A percentile compares a stretch with the other conserved stretches of the same genome.
These are phyloP conservation scores for Avicennia marina DNA, from an alignment of 257 asterid genomes.

Conservation along the genomic window DNA sequence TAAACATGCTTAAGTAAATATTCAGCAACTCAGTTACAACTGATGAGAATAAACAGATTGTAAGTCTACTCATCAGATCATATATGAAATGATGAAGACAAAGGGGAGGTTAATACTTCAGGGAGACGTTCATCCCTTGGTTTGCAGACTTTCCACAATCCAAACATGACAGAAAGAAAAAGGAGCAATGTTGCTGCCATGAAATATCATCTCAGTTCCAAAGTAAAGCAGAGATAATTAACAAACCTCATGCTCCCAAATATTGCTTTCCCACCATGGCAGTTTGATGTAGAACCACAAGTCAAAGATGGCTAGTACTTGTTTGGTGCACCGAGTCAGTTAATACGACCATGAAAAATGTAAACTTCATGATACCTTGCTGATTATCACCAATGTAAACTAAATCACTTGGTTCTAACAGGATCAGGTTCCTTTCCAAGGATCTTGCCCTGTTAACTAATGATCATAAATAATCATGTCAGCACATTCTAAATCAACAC, in stretches of 20 bases:
- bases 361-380: background rate
- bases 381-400: no score
- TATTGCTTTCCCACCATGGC: constrained; percentile 70
- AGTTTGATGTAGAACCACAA: constrained; percentile 57
- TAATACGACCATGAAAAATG: constrained; percentile 7
- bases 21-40: no score
- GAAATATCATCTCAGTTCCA: constrained; percentile 18
- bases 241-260: constrained; percentile 95
- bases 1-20: no score
- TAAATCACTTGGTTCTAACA: no score
- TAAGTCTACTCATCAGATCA: no score
- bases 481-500: background rate
- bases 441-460: background rate
- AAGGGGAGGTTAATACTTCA: no score
- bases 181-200: constrained; percentile 35
- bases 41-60: no score
- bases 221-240: constrained; percentile 8
- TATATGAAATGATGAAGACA: no score
- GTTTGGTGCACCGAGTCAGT: constrained; percentile 39
- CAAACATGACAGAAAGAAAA: constrained; percentile 36
- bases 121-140: no score
- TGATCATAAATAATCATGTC: background rate
- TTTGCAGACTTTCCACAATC: no score
- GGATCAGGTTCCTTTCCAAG: background rate
- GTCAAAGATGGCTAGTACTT: constrained; percentile 88